Percentiles rank a stretch among this genome's conserved stretches.
phyloP scores from a whole-genome alignment of 1,139 yeast species.

The Nakaseomyces kungkrabaensis region DNA sequence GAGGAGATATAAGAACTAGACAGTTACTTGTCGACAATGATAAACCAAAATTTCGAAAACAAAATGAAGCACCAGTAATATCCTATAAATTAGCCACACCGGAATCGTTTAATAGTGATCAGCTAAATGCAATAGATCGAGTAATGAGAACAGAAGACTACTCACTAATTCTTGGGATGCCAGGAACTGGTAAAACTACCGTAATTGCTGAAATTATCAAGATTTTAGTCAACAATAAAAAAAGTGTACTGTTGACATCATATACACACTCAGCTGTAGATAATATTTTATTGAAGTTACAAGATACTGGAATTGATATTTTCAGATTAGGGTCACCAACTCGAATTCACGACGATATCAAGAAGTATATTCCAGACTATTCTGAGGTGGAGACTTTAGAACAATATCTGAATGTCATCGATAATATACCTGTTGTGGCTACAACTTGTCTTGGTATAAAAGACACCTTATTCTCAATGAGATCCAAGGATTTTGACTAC shows the following conservation, averaged over 20 bases:
- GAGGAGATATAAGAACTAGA: conserved; percentile 47
- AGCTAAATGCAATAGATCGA: conserved; percentile 53
- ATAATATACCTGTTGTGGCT: conserved; percentile 68
- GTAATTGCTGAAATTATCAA: conserved; percentile 70
- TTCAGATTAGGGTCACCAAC: conserved; percentile 48
- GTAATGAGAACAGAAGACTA: conserved; percentile 64
- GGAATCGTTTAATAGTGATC: conserved; percentile 52
- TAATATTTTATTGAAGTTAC: conserved; percentile 68
- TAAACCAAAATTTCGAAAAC: conserved; percentile 35
- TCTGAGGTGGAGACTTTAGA: conserved; percentile 35
- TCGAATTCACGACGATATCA: conserved; percentile 55
- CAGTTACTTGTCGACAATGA: conserved; percentile 51
- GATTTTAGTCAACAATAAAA: conserved; percentile 42
- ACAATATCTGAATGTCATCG: conserved; percentile 38
- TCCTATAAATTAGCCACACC: conserved; percentile 16
- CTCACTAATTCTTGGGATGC: conserved; percentile 86
- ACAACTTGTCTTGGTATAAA: conserved; percentile 76
- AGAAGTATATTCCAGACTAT: conserved; percentile 41
- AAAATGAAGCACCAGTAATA: conserved; percentile 19
- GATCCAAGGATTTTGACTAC: conserved; percentile 62
- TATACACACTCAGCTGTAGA: conserved; percentile 96
- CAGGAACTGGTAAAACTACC: conserved; percentile 97
- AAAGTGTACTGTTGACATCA: conserved; percentile 68
- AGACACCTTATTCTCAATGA: conserved; percentile 42
- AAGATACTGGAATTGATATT: conserved; percentile 40